Percentiles rank a stretch among this genome's conserved stretches.
Conservation (phyloP, 345 rosid genomes). For the Rhodamnia rubescens region DNA sequence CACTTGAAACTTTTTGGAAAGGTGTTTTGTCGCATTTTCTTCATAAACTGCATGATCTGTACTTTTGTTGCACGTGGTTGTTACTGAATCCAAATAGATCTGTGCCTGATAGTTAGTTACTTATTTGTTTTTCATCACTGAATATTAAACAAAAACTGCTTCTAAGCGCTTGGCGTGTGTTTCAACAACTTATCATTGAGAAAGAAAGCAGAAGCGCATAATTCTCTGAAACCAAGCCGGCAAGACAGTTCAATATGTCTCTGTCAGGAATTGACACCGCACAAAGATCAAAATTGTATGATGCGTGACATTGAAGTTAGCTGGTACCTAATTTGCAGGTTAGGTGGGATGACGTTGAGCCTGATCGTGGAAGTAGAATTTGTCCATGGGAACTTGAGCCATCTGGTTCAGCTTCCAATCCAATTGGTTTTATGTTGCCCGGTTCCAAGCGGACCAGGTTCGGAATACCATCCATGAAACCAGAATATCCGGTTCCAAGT, state of each 20-base stretch:
- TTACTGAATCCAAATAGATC: not conserved
- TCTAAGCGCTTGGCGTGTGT: not conserved
- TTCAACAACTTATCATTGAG: not conserved
- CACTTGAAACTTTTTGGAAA: not conserved
- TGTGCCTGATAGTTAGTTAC: not conserved
- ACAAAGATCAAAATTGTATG: not conserved
- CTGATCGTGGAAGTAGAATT: conserved; percentile 54
- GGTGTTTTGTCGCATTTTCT: not conserved
- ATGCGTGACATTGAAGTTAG: not conserved
- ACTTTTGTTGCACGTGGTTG: not conserved
- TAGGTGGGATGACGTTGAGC: conserved; percentile 78
- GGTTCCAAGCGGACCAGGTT: conserved; percentile 78
- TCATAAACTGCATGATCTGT: not conserved
- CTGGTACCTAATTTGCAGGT: conserved; percentile 28
- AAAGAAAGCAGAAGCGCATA: not conserved
- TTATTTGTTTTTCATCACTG: not conserved
- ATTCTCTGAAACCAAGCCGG: not conserved
- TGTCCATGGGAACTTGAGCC: conserved; percentile 97
- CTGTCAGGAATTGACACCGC: not conserved
- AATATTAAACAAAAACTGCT: not conserved
- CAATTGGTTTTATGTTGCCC: conserved; percentile 39
- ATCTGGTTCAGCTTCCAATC: conserved; percentile 42
- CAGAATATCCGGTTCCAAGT: conserved; percentile 71
- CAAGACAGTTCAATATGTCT: not conserved
- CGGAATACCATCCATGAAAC: conserved; percentile 54